Evolutionary conservation across 1,284 basidiomycete genomes (phyloP).

Genomic region (Calocybe gambosa): DNA sequence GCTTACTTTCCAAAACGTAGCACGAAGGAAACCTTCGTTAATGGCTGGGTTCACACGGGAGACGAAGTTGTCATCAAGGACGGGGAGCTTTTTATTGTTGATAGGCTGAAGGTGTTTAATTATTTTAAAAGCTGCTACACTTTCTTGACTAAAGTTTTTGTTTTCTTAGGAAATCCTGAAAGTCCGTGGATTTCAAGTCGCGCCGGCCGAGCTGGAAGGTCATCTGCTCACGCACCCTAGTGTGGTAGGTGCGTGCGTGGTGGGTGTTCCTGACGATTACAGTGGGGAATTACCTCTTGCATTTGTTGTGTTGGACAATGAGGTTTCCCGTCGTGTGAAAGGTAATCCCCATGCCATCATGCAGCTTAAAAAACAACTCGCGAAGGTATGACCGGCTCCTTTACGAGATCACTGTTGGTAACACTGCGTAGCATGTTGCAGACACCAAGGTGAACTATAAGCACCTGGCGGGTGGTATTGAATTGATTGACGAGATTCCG

Average conservation of each 20-base stretch:
- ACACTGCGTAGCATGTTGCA: slow-evolving; percentile 50
- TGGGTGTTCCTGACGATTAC: slow-evolving; percentile 72
- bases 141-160: not conserved
- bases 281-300: slow-evolving; percentile 76
- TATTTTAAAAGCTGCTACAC: not conserved
- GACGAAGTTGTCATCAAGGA: slow-evolving; percentile 55
- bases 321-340: slow-evolving; percentile 33
- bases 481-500: slow-evolving; percentile 62
- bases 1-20: slow-evolving; percentile 24
- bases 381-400: slow-evolving; percentile 26
- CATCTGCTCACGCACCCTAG: slow-evolving; percentile 53
- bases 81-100: slow-evolving; percentile 54
- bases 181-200: slow-evolving; percentile 49
- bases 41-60: slow-evolving; percentile 61
- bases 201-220: slow-evolving; percentile 69
- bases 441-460: slow-evolving; percentile 71
- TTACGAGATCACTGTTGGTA: not conserved
- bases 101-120: slow-evolving; percentile 58
- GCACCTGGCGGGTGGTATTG: slow-evolving; percentile 58
- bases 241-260: slow-evolving; percentile 55
- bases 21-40: slow-evolving; percentile 51
- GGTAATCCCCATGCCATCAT: slow-evolving; percentile 29
- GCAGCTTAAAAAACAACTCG: slow-evolving; percentile 37
- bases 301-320: slow-evolving; percentile 53
- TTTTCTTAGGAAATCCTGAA: slow-evolving; percentile 52